These are phyloP conservation scores for Lagenidium sp. DNA, from an alignment of 352 stramenopile species.

Conservation along the genomic window DNA sequence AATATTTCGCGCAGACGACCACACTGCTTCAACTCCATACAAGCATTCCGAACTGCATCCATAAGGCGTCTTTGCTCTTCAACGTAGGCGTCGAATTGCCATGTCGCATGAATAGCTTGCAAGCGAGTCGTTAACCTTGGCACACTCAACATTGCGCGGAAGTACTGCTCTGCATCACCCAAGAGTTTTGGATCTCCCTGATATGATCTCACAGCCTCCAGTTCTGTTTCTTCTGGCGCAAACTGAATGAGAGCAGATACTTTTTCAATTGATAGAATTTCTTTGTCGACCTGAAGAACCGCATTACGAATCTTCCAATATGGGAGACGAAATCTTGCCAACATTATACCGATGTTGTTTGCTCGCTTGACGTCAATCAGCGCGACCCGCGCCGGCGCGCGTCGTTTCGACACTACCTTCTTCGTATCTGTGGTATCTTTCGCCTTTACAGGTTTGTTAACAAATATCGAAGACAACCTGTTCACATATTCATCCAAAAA, in stretches of 20 bases:
- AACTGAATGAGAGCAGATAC: constrained; percentile 74
- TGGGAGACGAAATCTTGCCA: constrained; percentile 72
- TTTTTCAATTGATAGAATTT: constrained; percentile 60
- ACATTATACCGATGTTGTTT: constrained; percentile 86
- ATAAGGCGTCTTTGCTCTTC: constrained; percentile 69
- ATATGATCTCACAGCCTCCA: constrained; percentile 53
- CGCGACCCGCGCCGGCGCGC: constrained; percentile 59
- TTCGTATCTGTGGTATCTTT: constrained; percentile 38
- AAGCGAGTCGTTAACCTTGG: constrained; percentile 55
- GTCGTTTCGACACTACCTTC: constrained; percentile 33
- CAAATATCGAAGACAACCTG: constrained; percentile 65
- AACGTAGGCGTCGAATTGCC: constrained; percentile 79
- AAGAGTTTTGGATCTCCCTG: constrained; percentile 61
- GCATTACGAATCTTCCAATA: constrained; percentile 72
- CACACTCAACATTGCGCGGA: constrained; percentile 52
- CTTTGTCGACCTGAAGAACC: constrained; percentile 72
- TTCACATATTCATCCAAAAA: constrained; percentile 61
- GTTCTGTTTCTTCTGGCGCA: constrained; percentile 59
- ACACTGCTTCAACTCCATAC: constrained; percentile 82
- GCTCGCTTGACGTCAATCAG: constrained; percentile 78
- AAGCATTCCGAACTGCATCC: constrained; percentile 83
- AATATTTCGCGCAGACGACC: constrained; percentile 85
- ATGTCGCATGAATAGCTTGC: constrained; percentile 72
- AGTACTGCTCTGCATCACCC: constrained; percentile 78
- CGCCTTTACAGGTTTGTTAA: constrained; percentile 63